phyloP scores from a whole-genome alignment of 1,284 basidiomycete genomes.

The Marasmius tenuissimus region DNA sequence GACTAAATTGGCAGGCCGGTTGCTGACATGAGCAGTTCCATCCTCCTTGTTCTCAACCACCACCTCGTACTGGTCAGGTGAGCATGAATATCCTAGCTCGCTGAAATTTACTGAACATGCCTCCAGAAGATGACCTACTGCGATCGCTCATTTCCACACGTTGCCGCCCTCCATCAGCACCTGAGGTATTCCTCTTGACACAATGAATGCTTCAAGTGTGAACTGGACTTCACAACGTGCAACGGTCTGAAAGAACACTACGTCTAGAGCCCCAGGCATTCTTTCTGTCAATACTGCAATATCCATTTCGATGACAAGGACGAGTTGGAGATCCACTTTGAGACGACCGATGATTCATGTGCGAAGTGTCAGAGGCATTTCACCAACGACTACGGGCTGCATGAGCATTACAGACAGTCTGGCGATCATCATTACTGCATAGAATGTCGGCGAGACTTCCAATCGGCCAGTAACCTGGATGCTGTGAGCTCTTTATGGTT shows the following conservation, averaged over 20 bases:
- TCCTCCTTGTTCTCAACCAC: too few species aligned
- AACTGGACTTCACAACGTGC: constrained; percentile 32
- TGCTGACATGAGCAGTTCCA: too few species aligned
- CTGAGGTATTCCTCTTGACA: constrained; percentile 25
- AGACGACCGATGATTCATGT: constrained; percentile 41
- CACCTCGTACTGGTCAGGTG: too few species aligned
- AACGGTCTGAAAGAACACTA: constrained; percentile 36
- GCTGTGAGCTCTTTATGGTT: constrained; percentile 20
- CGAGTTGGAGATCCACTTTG: constrained; percentile 31
- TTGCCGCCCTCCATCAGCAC: constrained; percentile 27
- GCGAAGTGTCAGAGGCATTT: constrained; percentile 39
- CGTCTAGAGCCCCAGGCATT: constrained; percentile 35
- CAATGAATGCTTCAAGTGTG: constrained; percentile 34
- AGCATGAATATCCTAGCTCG: too few species aligned
- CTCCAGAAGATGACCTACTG: constrained; percentile 22
- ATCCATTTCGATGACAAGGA: constrained; percentile 28
- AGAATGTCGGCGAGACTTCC: constrained; percentile 43
- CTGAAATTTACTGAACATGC: too few species aligned
- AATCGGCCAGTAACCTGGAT: constrained; percentile 34
- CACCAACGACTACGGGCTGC: constrained; percentile 32
- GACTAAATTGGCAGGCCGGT: too few species aligned
- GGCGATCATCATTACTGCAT: constrained; percentile 46
- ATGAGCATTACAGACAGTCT: constrained; percentile 47
- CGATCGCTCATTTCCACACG: constrained; percentile 25
- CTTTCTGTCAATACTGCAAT: constrained; percentile 46